Percentiles rank a stretch among this genome's conserved stretches.
These are phyloP conservation scores for Colletotrichum orbiculare DNA, from an alignment of 2,329 filamentous ascomycete species.

Conservation along the genomic window DNA sequence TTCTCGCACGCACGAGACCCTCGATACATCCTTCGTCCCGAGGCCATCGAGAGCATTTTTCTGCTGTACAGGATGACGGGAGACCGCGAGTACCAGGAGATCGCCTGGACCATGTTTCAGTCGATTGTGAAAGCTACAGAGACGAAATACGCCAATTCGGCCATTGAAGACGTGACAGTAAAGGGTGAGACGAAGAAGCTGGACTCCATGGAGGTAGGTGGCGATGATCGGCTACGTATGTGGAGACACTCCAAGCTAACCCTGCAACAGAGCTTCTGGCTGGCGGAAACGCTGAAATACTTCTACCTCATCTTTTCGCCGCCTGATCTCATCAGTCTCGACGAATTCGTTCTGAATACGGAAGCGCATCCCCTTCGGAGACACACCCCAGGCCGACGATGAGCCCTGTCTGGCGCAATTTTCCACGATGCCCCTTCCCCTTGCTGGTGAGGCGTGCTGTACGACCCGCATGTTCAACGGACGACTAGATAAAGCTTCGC, in stretches of 20 bases:
- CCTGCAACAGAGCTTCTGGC: conserved; percentile 72
- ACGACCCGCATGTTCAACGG: no score
- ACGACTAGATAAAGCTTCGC: no score
- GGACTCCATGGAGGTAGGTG: conserved; percentile 51
- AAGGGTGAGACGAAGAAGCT: conserved; percentile 52
- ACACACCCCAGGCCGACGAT: background rate
- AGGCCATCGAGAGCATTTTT: conserved; percentile 65
- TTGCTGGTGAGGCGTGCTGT: no score
- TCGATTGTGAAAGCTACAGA: conserved; percentile 57
- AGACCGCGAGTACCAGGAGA: conserved; percentile 57
- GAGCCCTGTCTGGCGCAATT: background rate
- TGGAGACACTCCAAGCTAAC: conserved; percentile 2
- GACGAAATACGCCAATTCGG: conserved; percentile 59
- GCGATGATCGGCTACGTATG: conserved; percentile 40
- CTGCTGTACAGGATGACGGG: conserved; percentile 65
- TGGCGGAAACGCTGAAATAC: conserved; percentile 80
- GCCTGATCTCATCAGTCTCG: conserved; percentile 70
- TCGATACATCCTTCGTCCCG: conserved; percentile 62
- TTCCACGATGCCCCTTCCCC: background rate
- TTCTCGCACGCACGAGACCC: conserved; percentile 70
- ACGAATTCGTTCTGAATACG: conserved; percentile 73
- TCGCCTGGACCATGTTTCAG: conserved; percentile 65
- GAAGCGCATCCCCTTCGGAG: conserved; percentile 60
- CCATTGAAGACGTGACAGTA: conserved; percentile 62
- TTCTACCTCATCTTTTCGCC: conserved; percentile 79